Percentiles rank a stretch among this genome's conserved stretches.
These are phyloP conservation scores for Debaryomyces castellii DNA, from an alignment of 805 yeast species.

Conservation along the genomic window DNA sequence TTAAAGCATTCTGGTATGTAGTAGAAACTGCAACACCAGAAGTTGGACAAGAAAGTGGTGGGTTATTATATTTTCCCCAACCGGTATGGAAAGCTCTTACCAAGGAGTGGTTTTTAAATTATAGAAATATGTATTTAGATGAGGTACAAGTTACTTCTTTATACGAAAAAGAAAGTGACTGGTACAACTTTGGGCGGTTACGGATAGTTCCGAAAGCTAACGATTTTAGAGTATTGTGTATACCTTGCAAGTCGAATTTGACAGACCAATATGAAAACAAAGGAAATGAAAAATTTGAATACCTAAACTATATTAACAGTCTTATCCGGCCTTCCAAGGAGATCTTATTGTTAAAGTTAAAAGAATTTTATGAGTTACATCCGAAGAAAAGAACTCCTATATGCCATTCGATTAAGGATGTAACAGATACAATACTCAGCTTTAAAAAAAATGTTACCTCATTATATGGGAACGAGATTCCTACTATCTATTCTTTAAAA, in stretches of 20 bases:
- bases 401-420: conserved; percentile 44
- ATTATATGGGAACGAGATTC: conserved; percentile 20
- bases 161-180: not conserved
- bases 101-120: conserved; percentile 40
- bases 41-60: conserved; percentile 4
- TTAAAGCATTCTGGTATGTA: conserved; percentile 62
- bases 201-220: conserved; percentile 60
- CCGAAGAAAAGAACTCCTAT: conserved; percentile 18
- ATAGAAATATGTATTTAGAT: conserved; percentile 39
- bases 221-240: conserved; percentile 60
- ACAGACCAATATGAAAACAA: conserved; percentile 13
- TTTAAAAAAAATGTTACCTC: conserved; percentile 31
- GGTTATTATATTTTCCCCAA: conserved; percentile 54
- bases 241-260: conserved; percentile 36
- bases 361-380: conserved; percentile 5
- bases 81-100: conserved; percentile 53
- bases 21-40: conserved; percentile 41
- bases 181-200: conserved; percentile 34
- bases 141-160: not conserved
- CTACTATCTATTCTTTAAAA: conserved; percentile 52
- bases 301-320: conserved; percentile 25
- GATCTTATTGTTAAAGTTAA: conserved; percentile 10
- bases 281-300: conserved; percentile 29
- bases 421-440: conserved; percentile 34
- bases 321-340: conserved; percentile 44